Evolutionary conservation across 768 basidiomycete genomes (phyloP), one percentile per base, ranked within the genome.

Genomic region (Hericium erinaceus): DNA sequence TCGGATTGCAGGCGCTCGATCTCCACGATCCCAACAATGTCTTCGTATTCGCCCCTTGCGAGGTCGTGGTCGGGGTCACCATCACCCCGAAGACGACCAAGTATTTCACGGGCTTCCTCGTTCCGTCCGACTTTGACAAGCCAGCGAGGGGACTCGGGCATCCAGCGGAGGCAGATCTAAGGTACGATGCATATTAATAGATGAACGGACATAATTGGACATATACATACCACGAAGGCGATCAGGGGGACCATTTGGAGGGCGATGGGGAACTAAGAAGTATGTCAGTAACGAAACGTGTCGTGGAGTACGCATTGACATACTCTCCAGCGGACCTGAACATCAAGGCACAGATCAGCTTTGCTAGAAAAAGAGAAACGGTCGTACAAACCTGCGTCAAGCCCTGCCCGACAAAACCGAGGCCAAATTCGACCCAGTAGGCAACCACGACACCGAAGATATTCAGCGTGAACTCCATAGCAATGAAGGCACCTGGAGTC

Each of bases 371-470:
- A 37, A 26, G 37, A 12, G 18, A 28, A 15, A 52, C 41, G 13
- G 48, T 49, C 6, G 24, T n/a, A 37, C 69, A 65, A 18, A 72
- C 65, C 61, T 76, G 72, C 13, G 73, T 71, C 11, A 64, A 67
- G 40, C 76, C 75, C 58, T 76, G 73, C 9, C 72, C 76, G 24
- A 77, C 64, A 59, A 75, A 77, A 9, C 73, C 73, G 4, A 77
- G 71, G 2, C 72, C 75, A 61, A 77, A 77, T 57, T 76, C 73
- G 8, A 77, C 66, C 74, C 75, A 77, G 56, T 77, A 77, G 7
- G 75, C 75, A 39, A 76, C 72, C 22, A 75, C 74, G 26, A 77
- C 74, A 26, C 75, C 75, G 41, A 76, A 69, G 61, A 70, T 70
- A 57, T 67, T 67, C 33, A 75, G 67, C 2, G 74, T 77, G 57